Evolutionary conservation across 371 early-diverging fungal genomes (phyloP), one percentile per base, ranked within the genome.

Genomic region (Mucor ambiguus): DNA sequence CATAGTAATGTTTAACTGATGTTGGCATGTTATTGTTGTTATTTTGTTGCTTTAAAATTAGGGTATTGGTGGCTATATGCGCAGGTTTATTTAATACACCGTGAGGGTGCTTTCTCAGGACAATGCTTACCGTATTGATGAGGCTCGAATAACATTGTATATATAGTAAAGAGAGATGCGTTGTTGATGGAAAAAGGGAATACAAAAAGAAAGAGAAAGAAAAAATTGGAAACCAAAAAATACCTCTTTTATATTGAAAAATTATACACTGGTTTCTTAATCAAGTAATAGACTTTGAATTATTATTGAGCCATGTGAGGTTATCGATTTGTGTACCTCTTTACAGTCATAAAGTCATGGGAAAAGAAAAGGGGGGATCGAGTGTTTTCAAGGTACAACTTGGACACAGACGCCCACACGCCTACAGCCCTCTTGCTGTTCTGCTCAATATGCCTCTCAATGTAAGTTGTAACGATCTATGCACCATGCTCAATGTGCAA

Each of bases 291-390:
- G 33, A 62, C n/a, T 26, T 46, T 26, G 32, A 44, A 35, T 26
- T 46, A 24, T 48, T 49, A 59, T 58, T 59, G 22, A 43, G 60
- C 55, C 66, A 66, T 66, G 66, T 66, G 66, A 66, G 66, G 52
- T 66, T 66, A 66, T 66, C 66, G 66, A 66, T 66, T 66, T 66
- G 66, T 65, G 66, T 59, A 65, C 61, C 33, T 43, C 28, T 52
- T 26, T 22, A 59, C 26, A 38, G 60, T 29, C 26, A 38, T 37
- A 48, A 35, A 49, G 61, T 61, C 61, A 62, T 62, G 63, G 63
- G 63, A 52, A 48, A 61, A 28, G 29, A 33, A 24, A 61, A 54
- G 56, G 9, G 37, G 37, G 32, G 33, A 52, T 52, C 24, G 20
- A 24, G 32, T 18, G 5, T 44, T 48, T 12, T 32, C 33, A 48